Conservation (phyloP, 2,329 filamentous ascomycete genomes). For the Gaeumannomyces sp. region DNA sequence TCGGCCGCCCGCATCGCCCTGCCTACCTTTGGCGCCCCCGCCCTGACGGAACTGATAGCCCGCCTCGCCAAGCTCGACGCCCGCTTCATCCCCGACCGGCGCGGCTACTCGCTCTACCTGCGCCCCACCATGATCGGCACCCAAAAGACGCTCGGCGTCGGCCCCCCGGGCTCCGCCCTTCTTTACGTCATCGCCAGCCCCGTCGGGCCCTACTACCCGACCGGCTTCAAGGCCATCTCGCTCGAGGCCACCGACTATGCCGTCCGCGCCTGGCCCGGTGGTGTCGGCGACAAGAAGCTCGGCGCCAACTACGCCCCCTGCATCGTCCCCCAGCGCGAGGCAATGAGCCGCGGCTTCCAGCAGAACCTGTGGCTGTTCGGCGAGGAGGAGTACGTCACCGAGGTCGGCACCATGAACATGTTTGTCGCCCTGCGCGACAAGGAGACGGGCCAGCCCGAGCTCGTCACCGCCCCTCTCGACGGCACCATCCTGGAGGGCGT, state of each 20-base stretch:
- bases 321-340: conserved; percentile 91
- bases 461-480: conserved; percentile 91
- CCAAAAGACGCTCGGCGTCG: conserved; percentile 87
- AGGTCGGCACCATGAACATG: conserved; percentile 99
- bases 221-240: conserved; percentile 94
- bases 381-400: conserved; percentile 90
- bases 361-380: conserved; percentile 98
- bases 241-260: conserved; percentile 96
- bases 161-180: conserved; percentile 83
- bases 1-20: conserved; percentile 87
- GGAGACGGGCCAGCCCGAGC: conserved; percentile 82
- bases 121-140: conserved; percentile 97
- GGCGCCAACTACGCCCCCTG: conserved; percentile 99
- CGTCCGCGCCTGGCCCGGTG: conserved; percentile 94
- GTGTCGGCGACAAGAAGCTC: conserved; percentile 96
- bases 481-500: conserved; percentile 96
- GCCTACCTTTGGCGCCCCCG: conserved; percentile 71
- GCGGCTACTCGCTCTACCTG: conserved; percentile 91
- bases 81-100: conserved; percentile 79
- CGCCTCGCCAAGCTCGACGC: conserved; percentile 75
- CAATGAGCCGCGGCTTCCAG: conserved; percentile 86
- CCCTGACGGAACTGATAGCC: conserved; percentile 74
- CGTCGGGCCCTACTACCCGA: conserved; percentile 96
- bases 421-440: conserved; percentile 82
- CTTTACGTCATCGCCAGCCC: conserved; percentile 94